phyloP scores from a whole-genome alignment of 139 green algal genomes.

The Protoeuglena noctilucae region DNA sequence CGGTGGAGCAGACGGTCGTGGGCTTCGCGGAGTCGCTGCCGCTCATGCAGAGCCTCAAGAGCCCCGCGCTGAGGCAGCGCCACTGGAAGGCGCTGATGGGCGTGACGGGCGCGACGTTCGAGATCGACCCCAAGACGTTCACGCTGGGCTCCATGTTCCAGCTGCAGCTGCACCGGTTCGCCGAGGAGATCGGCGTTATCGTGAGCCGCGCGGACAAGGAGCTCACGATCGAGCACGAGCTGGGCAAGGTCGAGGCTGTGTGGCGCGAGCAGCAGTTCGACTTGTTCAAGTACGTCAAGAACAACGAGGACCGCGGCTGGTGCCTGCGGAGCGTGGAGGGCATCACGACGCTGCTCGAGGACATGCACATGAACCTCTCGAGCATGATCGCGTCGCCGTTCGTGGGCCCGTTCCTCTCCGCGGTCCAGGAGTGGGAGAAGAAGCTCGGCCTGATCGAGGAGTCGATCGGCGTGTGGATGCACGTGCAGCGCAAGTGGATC shows the following conservation, averaged over 20 bases:
- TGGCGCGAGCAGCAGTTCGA: constrained; percentile 68
- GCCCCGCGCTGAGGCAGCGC: constrained; percentile 15
- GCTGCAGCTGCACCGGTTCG: constrained; percentile 58
- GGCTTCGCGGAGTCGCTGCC: constrained; percentile 18
- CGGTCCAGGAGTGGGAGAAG: constrained; percentile 45
- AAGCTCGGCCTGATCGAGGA: constrained; percentile 61
- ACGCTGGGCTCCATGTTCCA: constrained; percentile 61
- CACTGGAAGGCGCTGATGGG: constrained; percentile 27
- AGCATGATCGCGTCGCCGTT: constrained; percentile 68
- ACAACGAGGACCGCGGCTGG: constrained; percentile 39
- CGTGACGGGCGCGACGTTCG: constrained; percentile 17
- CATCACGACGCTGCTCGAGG: constrained; percentile 58
- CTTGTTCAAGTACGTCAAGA: constrained; percentile 54
- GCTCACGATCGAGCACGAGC: constrained; percentile 71
- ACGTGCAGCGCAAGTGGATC: constrained; percentile 70
- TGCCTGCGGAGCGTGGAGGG: constrained; percentile 60
- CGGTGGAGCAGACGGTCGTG: constrained; percentile 14
- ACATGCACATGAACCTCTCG: constrained; percentile 71
- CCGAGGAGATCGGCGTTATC: constrained; percentile 52
- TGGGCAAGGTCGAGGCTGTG: constrained; percentile 55
- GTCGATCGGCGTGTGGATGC: constrained; percentile 59
- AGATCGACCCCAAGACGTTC: constrained; percentile 53
- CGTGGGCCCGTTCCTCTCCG: constrained; percentile 57
- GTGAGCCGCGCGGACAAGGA: constrained; percentile 57
- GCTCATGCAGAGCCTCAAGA: constrained; percentile 22